Base-by-base conservation (phyloP, 805 yeast genomes). In the Metschnikowia lunata region DNA sequence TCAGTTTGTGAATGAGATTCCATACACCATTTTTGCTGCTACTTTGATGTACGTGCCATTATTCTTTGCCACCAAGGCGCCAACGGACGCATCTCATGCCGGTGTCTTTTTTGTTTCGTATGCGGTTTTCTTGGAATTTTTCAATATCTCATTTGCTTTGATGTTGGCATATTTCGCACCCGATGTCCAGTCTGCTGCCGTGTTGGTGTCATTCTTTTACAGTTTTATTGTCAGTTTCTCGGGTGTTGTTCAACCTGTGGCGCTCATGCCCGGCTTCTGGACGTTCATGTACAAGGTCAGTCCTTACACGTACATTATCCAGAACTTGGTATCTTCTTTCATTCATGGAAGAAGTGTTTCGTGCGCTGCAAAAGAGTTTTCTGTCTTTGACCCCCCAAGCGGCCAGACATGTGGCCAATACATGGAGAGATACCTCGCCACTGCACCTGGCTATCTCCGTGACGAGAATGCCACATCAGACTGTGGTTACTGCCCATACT, bases 131-230 rank as follows among this genome's bases (percentile, higher is more conserved):
- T 79, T 77, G 72, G 79, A 75, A 58, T 13, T 48, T 14, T 52
- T 45, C 49, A 50, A 45, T 42, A 39, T 50, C 23, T 64, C 82
- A 0, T 74, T 83, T 47, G 83, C 71, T 32, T 63, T 78, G 50
- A 55, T 68, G 61, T 60, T 75, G 49, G 63, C 81, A 30, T 81
- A 80, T 54, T 69, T 78, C 53, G 69, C 85, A 11, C 85, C 85
- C 14, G 80, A 83, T 59, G 73, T 83, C 38, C 81, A 83, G 38
- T 72, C 87, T 23, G 88, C 88, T 12, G 77, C 79, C 38, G 80
- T 81, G 42, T 62, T 83, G 37, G 66, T 75, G 42, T 74, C 83
- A 36, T 62, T 84, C 51, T 62, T 78, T 48, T 75, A 79, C 60
- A 67, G 83, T 30, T 75, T 84, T 59, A 62, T 77, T 55, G 72